These are phyloP conservation scores for Venturia carpophila DNA, from an alignment of 2,329 filamentous ascomycete genomes.

Conservation along the genomic window DNA sequence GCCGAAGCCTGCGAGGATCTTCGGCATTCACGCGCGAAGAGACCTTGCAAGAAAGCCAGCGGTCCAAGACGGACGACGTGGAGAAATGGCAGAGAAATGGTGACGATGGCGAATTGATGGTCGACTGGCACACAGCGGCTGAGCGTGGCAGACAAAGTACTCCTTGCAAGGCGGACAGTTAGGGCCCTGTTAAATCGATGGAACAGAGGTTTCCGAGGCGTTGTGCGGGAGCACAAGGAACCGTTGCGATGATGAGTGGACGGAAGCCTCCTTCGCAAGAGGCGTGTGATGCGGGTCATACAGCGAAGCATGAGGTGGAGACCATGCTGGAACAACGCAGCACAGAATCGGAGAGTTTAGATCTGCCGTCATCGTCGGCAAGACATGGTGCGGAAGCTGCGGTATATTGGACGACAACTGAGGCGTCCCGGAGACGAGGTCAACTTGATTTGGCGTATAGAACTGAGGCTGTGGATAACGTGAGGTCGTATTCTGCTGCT, in stretches of 20 bases:
- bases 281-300: neutral
- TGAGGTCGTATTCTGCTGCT: neutral
- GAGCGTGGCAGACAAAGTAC: neutral
- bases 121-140: neutral
- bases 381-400: neutral
- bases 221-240: neutral
- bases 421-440: neutral
- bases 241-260: neutral
- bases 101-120: neutral
- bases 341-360: neutral
- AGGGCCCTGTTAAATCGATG: neutral
- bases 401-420: neutral
- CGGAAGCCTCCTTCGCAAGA: neutral
- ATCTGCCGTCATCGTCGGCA: neutral
- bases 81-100: neutral
- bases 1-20: neutral
- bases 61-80: neutral
- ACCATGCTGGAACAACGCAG: neutral
- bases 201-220: neutral
- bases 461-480: neutral
- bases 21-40: neutral
- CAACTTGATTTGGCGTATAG: neutral
- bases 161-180: constrained; percentile 1
- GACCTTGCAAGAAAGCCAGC: neutral
- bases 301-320: neutral